Conservation (phyloP, 1,284 basidiomycete genomes). For the Hypsizygus ulmarius region DNA sequence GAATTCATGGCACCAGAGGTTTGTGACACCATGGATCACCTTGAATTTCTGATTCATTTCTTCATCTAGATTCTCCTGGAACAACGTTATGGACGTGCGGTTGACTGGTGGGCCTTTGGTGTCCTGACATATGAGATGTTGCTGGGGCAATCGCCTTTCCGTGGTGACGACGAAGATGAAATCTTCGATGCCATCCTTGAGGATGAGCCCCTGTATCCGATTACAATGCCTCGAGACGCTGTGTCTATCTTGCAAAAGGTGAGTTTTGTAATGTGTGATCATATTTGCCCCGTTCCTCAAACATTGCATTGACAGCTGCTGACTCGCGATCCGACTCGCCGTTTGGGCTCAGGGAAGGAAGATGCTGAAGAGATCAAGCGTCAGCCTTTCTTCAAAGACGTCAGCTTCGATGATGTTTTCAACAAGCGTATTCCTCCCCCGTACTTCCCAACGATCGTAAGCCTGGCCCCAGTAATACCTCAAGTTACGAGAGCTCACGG, state of each 20-base stretch:
- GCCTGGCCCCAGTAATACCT: conserved; percentile 25
- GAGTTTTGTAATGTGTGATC: background rate
- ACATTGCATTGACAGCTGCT: conserved; percentile 60
- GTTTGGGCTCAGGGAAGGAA: conserved; percentile 90
- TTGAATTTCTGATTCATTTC: conserved; percentile 1
- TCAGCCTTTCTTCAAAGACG: conserved; percentile 98
- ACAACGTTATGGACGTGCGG: conserved; percentile 96
- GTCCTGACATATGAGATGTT: conserved; percentile 99
- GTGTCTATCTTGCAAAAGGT: conserved; percentile 96
- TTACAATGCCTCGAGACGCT: conserved; percentile 99
- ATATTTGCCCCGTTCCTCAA: conserved; percentile 10
- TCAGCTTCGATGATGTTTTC: conserved; percentile 94
- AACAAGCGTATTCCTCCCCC: conserved; percentile 96
- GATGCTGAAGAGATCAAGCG: conserved; percentile 98
- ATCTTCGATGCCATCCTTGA: conserved; percentile 99
- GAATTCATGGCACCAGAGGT: conserved; percentile 99
- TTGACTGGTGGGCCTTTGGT: conserved; percentile 99
- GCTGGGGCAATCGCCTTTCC: conserved; percentile 97
- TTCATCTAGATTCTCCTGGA: conserved; percentile 84
- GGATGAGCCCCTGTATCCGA: conserved; percentile 97
- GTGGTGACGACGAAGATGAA: conserved; percentile 99
- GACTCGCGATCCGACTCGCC: conserved; percentile 88
- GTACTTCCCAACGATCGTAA: conserved; percentile 94
- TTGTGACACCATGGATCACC: conserved; percentile 19
- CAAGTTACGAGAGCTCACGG: conserved; percentile 14